These are phyloP conservation scores for Suhomyces bribrorum DNA, from an alignment of 1,139 yeast genomes.

Conservation along the genomic window DNA sequence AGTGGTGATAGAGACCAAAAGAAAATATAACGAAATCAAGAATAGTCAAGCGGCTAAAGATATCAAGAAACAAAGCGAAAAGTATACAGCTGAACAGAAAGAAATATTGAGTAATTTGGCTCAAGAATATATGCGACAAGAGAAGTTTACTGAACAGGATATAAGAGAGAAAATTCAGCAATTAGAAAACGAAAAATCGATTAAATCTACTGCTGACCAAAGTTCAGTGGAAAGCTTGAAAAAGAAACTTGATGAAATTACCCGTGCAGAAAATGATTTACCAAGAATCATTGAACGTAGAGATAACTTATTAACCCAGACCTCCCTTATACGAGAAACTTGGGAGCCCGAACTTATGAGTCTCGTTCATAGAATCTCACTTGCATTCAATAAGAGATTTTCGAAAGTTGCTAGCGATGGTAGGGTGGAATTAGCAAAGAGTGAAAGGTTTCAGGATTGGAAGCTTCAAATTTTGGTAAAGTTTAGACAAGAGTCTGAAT, in stretches of 20 bases:
- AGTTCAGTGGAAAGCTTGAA: slow-evolving; percentile 37
- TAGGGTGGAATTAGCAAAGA: slow-evolving; percentile 60
- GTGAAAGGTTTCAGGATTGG: slow-evolving; percentile 71
- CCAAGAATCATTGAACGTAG: slow-evolving; percentile 36
- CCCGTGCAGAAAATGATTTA: slow-evolving; percentile 28
- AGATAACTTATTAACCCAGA: slow-evolving; percentile 32
- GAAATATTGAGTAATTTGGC: slow-evolving; percentile 46
- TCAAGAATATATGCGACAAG: slow-evolving; percentile 42
- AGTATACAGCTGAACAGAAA: slow-evolving; percentile 47
- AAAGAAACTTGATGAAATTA: slow-evolving; percentile 33
- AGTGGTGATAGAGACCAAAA: slow-evolving; percentile 42
- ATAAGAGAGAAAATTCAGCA: slow-evolving; percentile 33
- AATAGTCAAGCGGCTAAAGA: slow-evolving; percentile 46
- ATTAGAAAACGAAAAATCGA: slow-evolving; percentile 41
- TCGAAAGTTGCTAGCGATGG: slow-evolving; percentile 84
- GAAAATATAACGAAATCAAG: slow-evolving; percentile 42
- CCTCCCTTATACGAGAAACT: slow-evolving; percentile 35
- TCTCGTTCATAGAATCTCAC: slow-evolving; percentile 56
- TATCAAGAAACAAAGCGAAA: slow-evolving; percentile 41
- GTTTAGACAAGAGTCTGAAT: slow-evolving; percentile 73
- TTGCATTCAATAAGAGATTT: slow-evolving; percentile 66
- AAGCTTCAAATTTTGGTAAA: slow-evolving; percentile 79
- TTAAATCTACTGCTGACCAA: slow-evolving; percentile 42
- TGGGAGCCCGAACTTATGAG: slow-evolving; percentile 64
- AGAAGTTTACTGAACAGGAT: slow-evolving; percentile 40